Evolutionary conservation across 306 rosid genomes (phyloP).

Genomic region (Gastrolobium villosum): DNA sequence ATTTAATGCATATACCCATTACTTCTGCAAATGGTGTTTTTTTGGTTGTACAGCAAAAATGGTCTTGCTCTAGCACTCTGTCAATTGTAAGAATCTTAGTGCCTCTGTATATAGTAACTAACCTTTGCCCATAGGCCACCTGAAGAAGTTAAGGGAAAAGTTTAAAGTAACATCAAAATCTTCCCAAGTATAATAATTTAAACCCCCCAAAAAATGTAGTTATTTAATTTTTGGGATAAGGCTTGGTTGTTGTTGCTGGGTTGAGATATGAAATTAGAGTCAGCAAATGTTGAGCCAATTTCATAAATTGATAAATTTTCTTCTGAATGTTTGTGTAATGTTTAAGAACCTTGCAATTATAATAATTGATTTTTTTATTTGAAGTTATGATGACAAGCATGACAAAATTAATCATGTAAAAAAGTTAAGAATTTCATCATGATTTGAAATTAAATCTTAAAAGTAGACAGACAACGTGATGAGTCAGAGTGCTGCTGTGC

Average conservation of each 20-base stretch:
- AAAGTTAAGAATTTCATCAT: not conserved
- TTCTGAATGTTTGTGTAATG: constrained; percentile 16
- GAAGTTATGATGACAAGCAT: constrained; percentile 3
- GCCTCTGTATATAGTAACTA: not conserved
- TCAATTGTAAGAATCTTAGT: too few relatives aligned
- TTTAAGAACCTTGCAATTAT: constrained; percentile 30
- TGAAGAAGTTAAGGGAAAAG: not conserved
- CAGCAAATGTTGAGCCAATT: constrained; percentile 21
- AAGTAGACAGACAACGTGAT: not conserved
- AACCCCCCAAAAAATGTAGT: not conserved
- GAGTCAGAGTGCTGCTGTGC: constrained; percentile 1
- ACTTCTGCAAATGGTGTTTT: too few relatives aligned
- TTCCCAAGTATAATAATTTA: not conserved
- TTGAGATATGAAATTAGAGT: constrained; percentile 17
- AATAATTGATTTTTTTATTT: not conserved
- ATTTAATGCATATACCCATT: too few relatives aligned
- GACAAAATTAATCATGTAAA: constrained; percentile 12
- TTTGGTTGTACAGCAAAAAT: too few relatives aligned
- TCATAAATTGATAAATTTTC: constrained; percentile 4
- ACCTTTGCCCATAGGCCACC: not conserved
- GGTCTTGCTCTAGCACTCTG: too few relatives aligned
- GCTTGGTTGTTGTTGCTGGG: constrained; percentile 3
- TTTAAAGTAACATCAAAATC: not conserved
- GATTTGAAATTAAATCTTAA: constrained; percentile 2
- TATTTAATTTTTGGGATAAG: not conserved